Evolutionary conservation across 257 asterid genomes (phyloP).

Genomic region (Jacaranda mimosifolia): DNA sequence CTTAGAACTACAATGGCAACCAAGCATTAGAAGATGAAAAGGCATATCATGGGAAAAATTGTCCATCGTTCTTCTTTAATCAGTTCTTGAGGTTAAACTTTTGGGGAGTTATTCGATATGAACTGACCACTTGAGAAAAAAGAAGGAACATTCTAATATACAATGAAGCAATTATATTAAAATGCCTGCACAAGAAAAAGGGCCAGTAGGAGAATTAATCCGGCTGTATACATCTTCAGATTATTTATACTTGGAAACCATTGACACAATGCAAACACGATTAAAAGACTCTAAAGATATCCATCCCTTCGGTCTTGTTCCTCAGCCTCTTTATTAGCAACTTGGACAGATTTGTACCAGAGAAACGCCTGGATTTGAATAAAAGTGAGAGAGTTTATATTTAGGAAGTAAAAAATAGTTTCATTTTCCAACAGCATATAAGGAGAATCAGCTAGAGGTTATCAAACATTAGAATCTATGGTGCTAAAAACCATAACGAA

Average conservation of each 20-base stretch:
- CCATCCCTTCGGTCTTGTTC: slow-evolving; percentile 97
- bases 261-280: slow-evolving; percentile 1
- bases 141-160: slow-evolving; percentile 15
- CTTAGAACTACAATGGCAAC: background rate
- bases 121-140: slow-evolving; percentile 5
- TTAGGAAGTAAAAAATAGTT: background rate
- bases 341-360: slow-evolving; percentile 94
- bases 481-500: background rate
- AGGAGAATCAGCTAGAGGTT: background rate
- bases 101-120: background rate
- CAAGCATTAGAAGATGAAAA: background rate
- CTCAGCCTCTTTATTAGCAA: slow-evolving; percentile 94
- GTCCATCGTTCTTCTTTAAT: background rate
- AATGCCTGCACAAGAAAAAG: slow-evolving; percentile 21
- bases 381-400: background rate
- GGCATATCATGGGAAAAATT: background rate
- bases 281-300: slow-evolving; percentile 48
- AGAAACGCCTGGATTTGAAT: slow-evolving; percentile 75
- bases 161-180: slow-evolving; percentile 8
- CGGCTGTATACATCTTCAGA: slow-evolving; percentile 15
- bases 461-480: background rate
- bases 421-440: background rate
- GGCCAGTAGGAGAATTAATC: slow-evolving; percentile 21
- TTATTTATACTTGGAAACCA: slow-evolving; percentile 25
- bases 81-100: slow-evolving; percentile 15